Base-by-base conservation (phyloP, 1,284 basidiomycete genomes). In the Boletus mariae region DNA sequence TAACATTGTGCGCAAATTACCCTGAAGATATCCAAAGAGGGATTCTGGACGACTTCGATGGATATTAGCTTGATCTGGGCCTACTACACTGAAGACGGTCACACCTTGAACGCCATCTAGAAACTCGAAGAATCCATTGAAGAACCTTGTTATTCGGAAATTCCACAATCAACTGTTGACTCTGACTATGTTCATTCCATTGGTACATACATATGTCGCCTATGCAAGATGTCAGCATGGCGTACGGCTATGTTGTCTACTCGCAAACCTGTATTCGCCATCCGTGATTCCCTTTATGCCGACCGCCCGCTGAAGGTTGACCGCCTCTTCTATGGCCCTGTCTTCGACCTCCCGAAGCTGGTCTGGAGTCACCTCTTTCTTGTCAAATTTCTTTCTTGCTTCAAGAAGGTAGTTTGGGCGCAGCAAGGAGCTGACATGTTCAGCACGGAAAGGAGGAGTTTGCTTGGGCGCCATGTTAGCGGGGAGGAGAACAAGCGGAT, bases 361-460 rank as follows among this genome's bases (percentile, higher is more conserved):
- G 5, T 73, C 69, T 23, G 59, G 57, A n/a, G 71, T 64, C 55
- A 78, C 68, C 53, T 74, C 67, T 8, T 74, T 72, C 48, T 71
- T 65, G 49, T 78, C 73, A 20, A 49, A 75, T 28, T 71, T 60
- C 47, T 58, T 63, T 28, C 82, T 76, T 35, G 77, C 78, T 49
- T 77, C 63, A 58, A 75, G 77, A 23, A 87, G 73, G 13, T 73
- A 64, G 4, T 70, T 56, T 4, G 84, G 82, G 10, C 84, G 80
- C n/a, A 85, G 69, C 55, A 86, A 73, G 11, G 82, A 83, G 34
- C 82, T 82, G 25, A 84, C 63, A 60, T 83, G 81, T 50, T 82
- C 80, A 45, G 79, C 80, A 52, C 80, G 76, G 61, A 75, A 79
- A 35, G 78, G 79, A 29, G 79, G 76, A 1, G 2, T 38, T 45